Evolutionary conservation across 2,329 filamentous ascomycete genomes (phyloP), one percentile per base, ranked within the genome.

Genomic region (Drechslerella stenobrocha): DNA sequence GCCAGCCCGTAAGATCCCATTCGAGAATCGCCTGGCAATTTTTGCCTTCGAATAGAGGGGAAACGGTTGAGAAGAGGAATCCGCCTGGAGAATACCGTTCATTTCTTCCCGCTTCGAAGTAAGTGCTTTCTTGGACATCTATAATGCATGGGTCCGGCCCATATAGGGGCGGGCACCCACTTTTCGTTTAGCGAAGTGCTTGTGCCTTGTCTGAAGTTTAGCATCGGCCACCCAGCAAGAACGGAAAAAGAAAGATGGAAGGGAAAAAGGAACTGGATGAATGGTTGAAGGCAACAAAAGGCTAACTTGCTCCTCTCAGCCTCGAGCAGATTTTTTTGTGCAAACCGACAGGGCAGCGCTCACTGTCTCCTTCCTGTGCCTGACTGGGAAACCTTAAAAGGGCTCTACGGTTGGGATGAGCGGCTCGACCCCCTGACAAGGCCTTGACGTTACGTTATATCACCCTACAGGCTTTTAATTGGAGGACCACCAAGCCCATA

Each of bases 151-250:
- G 13, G 4, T n/a, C n/a, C n/a, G n/a, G n/a, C n/a, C n/a, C n/a
- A n/a, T n/a, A n/a, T n/a, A n/a, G 37, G 13, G 37, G 37, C 15
- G 18, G 37, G 22, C 37, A n/a, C n/a, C 56, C 40, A 34, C 28
- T 51, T 61, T 57, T 32, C 45, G 8, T 56, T 69, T 66, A 57
- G 61, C 61, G 61, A 55, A 44, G 30, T 40, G 30, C 40, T 48
- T 40, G 30, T 28, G 30, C 40, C 47, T 40, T 22, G 63, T 52
- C 44, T 18, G 45, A 44, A 51, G 56, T 60, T 48, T 34, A 59
- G 50, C 53, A 59, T 45, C 50, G 22, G n/a, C 15, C 7, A 15
- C 34, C 24, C 20, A 46, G 28, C 46, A 55, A 34, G 22, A 23
- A 11, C 20, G 35, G 37, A 53, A 28, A 52, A 45, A 34, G 11